Evolutionary conservation across 176 grass and related monocot genomes (phyloP).

Genomic region (Zoysia pacifica): DNA sequence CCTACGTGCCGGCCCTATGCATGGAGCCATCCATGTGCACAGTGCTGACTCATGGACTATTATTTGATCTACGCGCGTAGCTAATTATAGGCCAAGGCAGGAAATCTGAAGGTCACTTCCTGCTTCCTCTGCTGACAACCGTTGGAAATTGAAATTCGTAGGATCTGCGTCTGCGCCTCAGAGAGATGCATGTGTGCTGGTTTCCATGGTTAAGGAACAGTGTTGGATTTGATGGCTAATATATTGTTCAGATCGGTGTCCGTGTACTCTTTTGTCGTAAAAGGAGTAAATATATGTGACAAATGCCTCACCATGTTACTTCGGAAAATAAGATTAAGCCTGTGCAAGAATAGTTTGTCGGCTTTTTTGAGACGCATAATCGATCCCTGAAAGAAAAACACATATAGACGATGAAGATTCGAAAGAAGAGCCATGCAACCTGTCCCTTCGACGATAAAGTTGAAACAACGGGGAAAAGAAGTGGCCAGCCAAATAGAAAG

Average conservation of each 20-base stretch:
- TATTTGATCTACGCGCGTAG: background rate
- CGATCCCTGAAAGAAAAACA: too few relatives aligned
- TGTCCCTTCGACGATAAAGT: constrained; percentile 1
- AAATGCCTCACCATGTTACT: background rate
- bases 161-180: too few relatives aligned
- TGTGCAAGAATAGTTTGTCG: constrained; percentile 14
- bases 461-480: background rate
- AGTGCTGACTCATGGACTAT: background rate
- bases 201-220: background rate
- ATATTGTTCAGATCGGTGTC: too few relatives aligned
- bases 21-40: background rate
- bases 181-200: background rate
- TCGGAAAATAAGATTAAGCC: background rate
- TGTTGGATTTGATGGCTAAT: too few relatives aligned
- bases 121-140: background rate
- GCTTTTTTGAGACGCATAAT: constrained; percentile 17
- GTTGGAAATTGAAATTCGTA: constrained; percentile 21
- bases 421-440: constrained; percentile 19
- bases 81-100: background rate
- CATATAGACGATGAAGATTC: background rate
- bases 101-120: background rate
- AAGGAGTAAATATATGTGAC: too few relatives aligned
- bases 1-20: background rate
- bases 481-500: constrained; percentile 36
- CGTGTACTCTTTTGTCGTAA: too few relatives aligned